phyloP scores from a whole-genome alignment of 768 basidiomycete genomes.

The Suillus variegatus region DNA sequence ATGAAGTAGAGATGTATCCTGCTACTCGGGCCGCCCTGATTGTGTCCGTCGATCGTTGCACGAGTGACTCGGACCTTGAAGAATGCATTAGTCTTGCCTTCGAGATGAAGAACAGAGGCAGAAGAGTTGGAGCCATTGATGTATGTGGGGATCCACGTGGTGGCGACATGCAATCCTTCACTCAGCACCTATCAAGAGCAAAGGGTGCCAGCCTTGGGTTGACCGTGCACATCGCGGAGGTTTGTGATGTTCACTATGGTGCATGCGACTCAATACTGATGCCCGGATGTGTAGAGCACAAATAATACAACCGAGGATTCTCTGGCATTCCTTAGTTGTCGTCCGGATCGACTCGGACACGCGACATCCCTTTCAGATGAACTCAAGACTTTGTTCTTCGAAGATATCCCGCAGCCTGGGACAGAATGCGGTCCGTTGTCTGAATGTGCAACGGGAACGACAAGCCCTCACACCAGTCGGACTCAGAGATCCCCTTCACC shows the following conservation, averaged over 20 bases:
- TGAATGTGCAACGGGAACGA: neutral
- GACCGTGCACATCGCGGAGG: slow-evolving; percentile 87
- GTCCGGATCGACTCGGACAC: slow-evolving; percentile 73
- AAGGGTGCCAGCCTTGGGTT: slow-evolving; percentile 63
- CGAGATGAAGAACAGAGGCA: slow-evolving; percentile 52
- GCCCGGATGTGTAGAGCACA: slow-evolving; percentile 37
- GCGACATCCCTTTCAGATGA: slow-evolving; percentile 76
- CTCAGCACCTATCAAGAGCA: slow-evolving; percentile 51
- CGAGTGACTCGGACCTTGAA: slow-evolving; percentile 48
- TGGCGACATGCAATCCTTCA: slow-evolving; percentile 57
- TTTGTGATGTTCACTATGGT: slow-evolving; percentile 25
- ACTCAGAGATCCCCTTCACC: slow-evolving; percentile 21
- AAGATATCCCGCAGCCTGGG: slow-evolving; percentile 24
- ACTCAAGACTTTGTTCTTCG: slow-evolving; percentile 54
- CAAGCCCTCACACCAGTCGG: neutral
- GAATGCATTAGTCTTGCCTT: slow-evolving; percentile 63
- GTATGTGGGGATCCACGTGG: slow-evolving; percentile 74
- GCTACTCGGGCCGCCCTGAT: slow-evolving; percentile 57
- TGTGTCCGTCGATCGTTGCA: slow-evolving; percentile 72
- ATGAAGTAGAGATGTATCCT: slow-evolving; percentile 59
- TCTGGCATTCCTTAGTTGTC: slow-evolving; percentile 55
- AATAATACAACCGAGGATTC: slow-evolving; percentile 60
- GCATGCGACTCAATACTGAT: neutral
- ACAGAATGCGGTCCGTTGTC: neutral
- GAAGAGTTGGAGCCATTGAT: slow-evolving; percentile 76